Percentiles rank a stretch among this genome's conserved stretches.
phyloP scores from a whole-genome alignment of 129 eudicot species.

The Gnaphalium uliginosum region DNA sequence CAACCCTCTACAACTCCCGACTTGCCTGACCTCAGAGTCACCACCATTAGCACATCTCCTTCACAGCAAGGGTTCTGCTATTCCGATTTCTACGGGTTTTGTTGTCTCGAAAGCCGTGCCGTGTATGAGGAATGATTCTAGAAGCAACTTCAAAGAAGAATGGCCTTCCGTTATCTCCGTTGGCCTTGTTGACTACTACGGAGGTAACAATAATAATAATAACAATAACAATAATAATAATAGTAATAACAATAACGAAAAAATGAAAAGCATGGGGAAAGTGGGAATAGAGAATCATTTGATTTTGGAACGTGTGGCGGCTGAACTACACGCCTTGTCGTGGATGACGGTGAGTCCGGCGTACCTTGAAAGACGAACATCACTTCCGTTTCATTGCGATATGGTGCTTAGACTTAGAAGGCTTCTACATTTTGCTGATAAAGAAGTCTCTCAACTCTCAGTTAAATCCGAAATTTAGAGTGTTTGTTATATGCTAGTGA shows the following conservation, averaged over 20 bases:
- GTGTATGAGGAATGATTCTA: constrained; percentile 67
- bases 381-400: constrained; percentile 95
- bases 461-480: constrained; percentile 51
- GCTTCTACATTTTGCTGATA: constrained; percentile 92
- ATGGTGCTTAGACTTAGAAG: constrained; percentile 90
- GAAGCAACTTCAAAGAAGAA: constrained; percentile 67
- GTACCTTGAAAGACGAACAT: constrained; percentile 80
- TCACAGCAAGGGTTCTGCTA: constrained; percentile 96
- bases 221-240: not conserved
- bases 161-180: constrained; percentile 96
- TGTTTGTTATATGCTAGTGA: constrained; percentile 20
- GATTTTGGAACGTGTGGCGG: constrained; percentile 76
- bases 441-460: constrained; percentile 62
- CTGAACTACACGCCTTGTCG: constrained; percentile 94
- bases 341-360: constrained; percentile 99
- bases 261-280: constrained; percentile 50
- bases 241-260: constrained; percentile 25
- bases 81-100: constrained; percentile 80
- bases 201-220: constrained; percentile 45
- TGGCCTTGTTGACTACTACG: constrained; percentile 78
- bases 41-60: constrained; percentile 97
- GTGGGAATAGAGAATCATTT: constrained; percentile 54
- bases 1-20: constrained; percentile 81
- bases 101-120: constrained; percentile 93
- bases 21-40: constrained; percentile 94